Base-by-base conservation (phyloP, 1,284 basidiomycete species). In the Boletus smithii region DNA sequence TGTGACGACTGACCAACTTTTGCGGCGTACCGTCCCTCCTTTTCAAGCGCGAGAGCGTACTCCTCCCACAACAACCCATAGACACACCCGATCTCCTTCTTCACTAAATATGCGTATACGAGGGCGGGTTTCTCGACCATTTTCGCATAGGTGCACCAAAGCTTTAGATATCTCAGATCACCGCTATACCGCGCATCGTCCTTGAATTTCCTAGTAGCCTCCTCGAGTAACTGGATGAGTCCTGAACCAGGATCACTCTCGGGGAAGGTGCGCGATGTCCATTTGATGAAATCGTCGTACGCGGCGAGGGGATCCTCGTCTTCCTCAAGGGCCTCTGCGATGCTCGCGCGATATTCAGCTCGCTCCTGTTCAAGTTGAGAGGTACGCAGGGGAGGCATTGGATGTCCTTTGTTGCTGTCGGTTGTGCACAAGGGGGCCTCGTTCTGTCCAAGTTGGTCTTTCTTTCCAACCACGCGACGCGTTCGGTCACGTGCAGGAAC, bases 41-140 rank as follows among this genome's bases (percentile, higher is more conserved):
- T 73, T 66, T 97, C 93, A 46, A 89, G 72, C 2, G 85, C 73
- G 32, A 76, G 69, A 1, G 91, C 90, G 65, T 89, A 94, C 58
- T 94, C 91, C 60, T 93, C 91, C 62, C 95, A 97, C 43, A 95
- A 72, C 26, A 83, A 68, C 3, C 88, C 84, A 61, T 88, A 88
- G 3, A 78, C 76, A 3, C 80, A 85, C 0, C 91, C 93, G 60
- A 95, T 87, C 42, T 86, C 84, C 46, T 81, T 83, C 37, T 83
- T 81, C 49, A 92, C 73, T 44, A 95, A 69, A 63, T 86, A 87
- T 23, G 80, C 73, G 69, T 87, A 92, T 49, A 92, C 79, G 29
- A 71, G 80, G 58, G 66, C 64, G 3, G 73, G 64, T 53, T 71
- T 72, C 54, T 81, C 75, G 20, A 88, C 76, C 54, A 82, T 77